phyloP scores from a whole-genome alignment of 140 eudicot genomes.

The Cichorium intybus region DNA sequence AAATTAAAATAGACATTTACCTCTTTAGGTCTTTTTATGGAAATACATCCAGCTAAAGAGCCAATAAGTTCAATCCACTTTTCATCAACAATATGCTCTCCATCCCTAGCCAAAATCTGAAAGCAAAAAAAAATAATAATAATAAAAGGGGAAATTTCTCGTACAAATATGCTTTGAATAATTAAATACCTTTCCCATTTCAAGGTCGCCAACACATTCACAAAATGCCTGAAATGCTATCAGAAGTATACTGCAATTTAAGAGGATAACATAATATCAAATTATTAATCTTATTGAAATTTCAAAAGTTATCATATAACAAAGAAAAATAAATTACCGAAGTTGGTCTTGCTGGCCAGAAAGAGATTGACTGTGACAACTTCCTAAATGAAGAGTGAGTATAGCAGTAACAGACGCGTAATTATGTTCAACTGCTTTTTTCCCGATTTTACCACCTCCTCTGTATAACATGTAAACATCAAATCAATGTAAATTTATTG shows the following conservation, averaged over 20 bases:
- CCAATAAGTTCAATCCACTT: constrained; percentile 83
- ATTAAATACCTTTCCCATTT: constrained; percentile 87
- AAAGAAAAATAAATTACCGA: constrained; percentile 43
- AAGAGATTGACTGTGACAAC: constrained; percentile 69
- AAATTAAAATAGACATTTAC: constrained; percentile 27
- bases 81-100: constrained; percentile 82
- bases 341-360: constrained; percentile 77
- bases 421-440: constrained; percentile 75
- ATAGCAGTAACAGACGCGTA: constrained; percentile 88
- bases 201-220: constrained; percentile 98
- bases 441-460: constrained; percentile 95
- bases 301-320: not conserved
- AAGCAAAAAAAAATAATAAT: not conserved
- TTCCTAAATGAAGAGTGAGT: constrained; percentile 87
- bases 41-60: constrained; percentile 76
- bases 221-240: constrained; percentile 95
- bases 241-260: constrained; percentile 53
- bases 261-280: constrained; percentile 5
- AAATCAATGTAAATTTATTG: constrained; percentile 14
- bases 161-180: constrained; percentile 5
- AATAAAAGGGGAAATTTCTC: not conserved
- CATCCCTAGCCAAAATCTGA: constrained; percentile 92
- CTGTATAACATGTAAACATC: constrained; percentile 40
- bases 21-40: constrained; percentile 96
- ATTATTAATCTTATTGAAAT: too few species aligned